These are phyloP conservation scores for Roridomyces roridus DNA, from an alignment of 768 basidiomycete genomes.

Conservation along the genomic window DNA sequence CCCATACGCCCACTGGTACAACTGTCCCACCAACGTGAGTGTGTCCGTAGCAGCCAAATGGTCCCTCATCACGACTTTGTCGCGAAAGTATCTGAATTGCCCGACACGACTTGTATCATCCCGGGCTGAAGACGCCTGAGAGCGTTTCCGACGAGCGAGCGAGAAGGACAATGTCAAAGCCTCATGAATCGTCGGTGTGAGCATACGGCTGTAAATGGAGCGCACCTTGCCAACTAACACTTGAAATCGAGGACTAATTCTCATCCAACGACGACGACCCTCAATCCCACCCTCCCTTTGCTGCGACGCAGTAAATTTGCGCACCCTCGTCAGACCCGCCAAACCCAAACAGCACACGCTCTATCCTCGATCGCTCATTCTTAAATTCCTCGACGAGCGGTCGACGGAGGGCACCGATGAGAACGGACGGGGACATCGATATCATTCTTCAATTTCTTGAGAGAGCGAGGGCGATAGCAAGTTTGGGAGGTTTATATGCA, in stretches of 20 bases:
- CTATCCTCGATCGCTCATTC: neutral
- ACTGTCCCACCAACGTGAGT: neutral
- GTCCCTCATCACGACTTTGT: constrained; percentile 5
- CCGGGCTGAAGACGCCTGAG: constrained; percentile 7
- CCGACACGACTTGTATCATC: constrained; percentile 6
- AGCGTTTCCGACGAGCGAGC: constrained; percentile 8
- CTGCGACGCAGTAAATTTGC: constrained; percentile 1
- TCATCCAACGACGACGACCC: constrained; percentile 6
- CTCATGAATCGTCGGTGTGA: neutral
- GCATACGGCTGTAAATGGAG: neutral
- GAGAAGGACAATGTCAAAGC: constrained; percentile 6
- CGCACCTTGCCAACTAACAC: neutral
- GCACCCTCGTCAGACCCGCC: constrained; percentile 1
- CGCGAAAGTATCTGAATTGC: constrained; percentile 4
- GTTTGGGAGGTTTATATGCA: too few relatives aligned
- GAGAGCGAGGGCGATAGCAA: too few relatives aligned
- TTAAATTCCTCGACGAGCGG: constrained; percentile 9
- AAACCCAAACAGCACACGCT: constrained; percentile 4
- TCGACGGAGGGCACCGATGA: constrained; percentile 2
- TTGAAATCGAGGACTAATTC: neutral
- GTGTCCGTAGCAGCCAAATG: constrained; percentile 4
- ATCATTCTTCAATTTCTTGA: too few relatives aligned
- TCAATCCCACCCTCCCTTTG: neutral
- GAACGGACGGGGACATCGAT: constrained; percentile 2
- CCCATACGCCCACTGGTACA: neutral